A percentile compares a stretch with the other conserved stretches of the same genome.
Conservation (phyloP, 371 early-diverging fungal genomes). For the Polyrhizophydium stewartii region DNA sequence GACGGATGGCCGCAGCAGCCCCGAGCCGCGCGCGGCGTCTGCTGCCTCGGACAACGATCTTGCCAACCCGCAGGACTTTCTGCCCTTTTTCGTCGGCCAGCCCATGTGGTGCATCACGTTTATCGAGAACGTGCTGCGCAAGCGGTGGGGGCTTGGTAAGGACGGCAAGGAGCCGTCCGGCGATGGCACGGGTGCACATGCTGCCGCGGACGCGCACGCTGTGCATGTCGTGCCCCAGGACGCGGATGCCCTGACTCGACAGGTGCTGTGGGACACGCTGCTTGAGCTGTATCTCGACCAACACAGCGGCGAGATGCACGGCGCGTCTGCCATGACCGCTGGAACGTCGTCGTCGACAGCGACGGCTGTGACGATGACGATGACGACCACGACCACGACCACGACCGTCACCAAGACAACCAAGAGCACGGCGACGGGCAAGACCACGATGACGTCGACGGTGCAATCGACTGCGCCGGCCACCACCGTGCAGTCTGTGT, state of each 20-base stretch:
- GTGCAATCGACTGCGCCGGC: no score
- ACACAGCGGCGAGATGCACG: no score
- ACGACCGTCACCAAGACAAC: no score
- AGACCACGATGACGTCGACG: no score
- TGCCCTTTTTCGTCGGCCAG: slow-evolving; percentile 63
- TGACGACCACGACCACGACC: no score
- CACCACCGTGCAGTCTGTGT: no score
- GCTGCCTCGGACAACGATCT: neutral
- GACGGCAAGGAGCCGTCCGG: neutral
- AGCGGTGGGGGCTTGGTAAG: slow-evolving; percentile 39
- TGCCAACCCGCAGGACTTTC: slow-evolving; percentile 12
- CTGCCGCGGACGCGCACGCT: no score
- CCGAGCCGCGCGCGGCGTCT: slow-evolving; percentile 31
- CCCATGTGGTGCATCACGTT: slow-evolving; percentile 68
- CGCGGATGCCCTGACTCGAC: slow-evolving; percentile 54
- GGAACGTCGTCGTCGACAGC: no score
- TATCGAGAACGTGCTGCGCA: slow-evolving; percentile 63
- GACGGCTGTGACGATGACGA: no score
- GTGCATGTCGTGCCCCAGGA: slow-evolving; percentile 35
- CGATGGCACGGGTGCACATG: neutral
- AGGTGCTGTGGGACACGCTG: slow-evolving; percentile 81
- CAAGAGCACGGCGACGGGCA: no score
- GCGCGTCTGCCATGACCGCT: no score
- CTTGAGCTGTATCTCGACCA: slow-evolving; percentile 69
- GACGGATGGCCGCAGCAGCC: slow-evolving; percentile 3